Base-by-base conservation (phyloP, 306 rosid species). In the Glycine soja region DNA sequence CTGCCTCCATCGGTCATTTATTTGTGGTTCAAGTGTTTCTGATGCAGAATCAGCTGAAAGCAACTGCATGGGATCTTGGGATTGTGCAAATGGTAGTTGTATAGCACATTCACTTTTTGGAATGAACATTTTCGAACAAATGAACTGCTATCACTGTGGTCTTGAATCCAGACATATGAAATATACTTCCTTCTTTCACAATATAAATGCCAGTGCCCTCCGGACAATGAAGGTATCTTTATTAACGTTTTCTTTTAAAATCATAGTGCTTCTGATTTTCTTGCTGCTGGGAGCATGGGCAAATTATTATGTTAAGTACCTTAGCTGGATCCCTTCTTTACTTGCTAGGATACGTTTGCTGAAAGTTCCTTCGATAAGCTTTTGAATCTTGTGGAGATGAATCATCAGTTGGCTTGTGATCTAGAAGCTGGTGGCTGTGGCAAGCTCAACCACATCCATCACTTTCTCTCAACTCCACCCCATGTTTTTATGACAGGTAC, bases 151-250 rank as follows among this genome's bases (percentile, higher is more conserved):
- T 67, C 81, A 82, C 69, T 96, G 99, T 90, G 87, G 85, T 81
- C 84, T 87, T 56, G 97, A 93, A 87, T 92, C 99, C 82, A 90
- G 97, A 82, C 86, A 87, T 89, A 81, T 96, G 78, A 93, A 92
- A 86, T 96, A 96, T 86, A 93, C 98, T 76, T 88, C 99, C 67
- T 96, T 96, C 91, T 93, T 88, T 81, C 99, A 96, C 88, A 90
- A 92, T 84, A 90, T 93, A 84, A 96, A 96, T 90, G 98, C 97
- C 73, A 92, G 90, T 85, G 92, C 98, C 81, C 95, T 96, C 47
- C 91, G 99, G 40, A 87, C 94, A 58, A 90, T 89, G 93, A 93
- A 93, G 97, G 97, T 96, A 88, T 83, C 74, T 75, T 78, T 40
- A 56, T 81, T 15, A 65, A 70, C 16, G 19, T 1, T 81, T 65